phyloP scores from a whole-genome alignment of 2,329 filamentous ascomycete species.

The Berkeleyomyces basicola region DNA sequence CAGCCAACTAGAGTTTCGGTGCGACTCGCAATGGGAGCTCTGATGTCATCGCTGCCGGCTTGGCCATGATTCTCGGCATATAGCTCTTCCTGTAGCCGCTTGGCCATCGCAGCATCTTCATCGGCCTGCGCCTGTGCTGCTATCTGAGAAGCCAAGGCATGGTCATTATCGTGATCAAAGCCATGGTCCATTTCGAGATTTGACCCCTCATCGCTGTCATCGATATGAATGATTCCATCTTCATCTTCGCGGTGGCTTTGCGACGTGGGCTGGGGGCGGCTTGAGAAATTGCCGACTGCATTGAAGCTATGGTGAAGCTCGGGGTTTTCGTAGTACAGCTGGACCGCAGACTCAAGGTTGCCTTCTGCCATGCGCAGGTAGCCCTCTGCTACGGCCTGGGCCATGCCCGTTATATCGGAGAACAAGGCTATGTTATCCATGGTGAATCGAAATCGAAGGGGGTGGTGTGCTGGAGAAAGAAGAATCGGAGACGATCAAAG shows the following conservation, averaged over 20 bases:
- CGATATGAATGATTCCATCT: slow-evolving; percentile 43
- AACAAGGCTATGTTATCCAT: slow-evolving; percentile 64
- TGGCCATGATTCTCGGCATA: slow-evolving; percentile 40
- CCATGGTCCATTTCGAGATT: slow-evolving; percentile 17
- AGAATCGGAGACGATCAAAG: background rate
- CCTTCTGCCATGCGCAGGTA: slow-evolving; percentile 76
- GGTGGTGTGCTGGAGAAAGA: background rate
- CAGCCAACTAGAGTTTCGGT: slow-evolving; percentile 70
- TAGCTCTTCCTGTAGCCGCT: slow-evolving; percentile 79
- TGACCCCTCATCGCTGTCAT: slow-evolving; percentile 28
- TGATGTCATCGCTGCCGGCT: slow-evolving; percentile 43
- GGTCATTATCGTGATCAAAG: slow-evolving; percentile 24
- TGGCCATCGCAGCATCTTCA: slow-evolving; percentile 85
- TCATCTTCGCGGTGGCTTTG: slow-evolving; percentile 21
- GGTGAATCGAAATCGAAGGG: slow-evolving; percentile 17
- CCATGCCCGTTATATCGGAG: slow-evolving; percentile 62
- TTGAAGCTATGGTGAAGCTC: slow-evolving; percentile 42
- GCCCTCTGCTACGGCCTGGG: slow-evolving; percentile 55
- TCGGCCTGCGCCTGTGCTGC: slow-evolving; percentile 45
- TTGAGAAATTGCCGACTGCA: slow-evolving; percentile 21
- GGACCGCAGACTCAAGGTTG: slow-evolving; percentile 70
- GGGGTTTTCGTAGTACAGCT: slow-evolving; percentile 79
- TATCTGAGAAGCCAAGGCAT: slow-evolving; percentile 26
- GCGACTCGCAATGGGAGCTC: slow-evolving; percentile 79
- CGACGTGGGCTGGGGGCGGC: slow-evolving; percentile 17